Base-by-base conservation (phyloP, 2,329 filamentous ascomycete species). In the Pseudogymnoascus sp. region DNA sequence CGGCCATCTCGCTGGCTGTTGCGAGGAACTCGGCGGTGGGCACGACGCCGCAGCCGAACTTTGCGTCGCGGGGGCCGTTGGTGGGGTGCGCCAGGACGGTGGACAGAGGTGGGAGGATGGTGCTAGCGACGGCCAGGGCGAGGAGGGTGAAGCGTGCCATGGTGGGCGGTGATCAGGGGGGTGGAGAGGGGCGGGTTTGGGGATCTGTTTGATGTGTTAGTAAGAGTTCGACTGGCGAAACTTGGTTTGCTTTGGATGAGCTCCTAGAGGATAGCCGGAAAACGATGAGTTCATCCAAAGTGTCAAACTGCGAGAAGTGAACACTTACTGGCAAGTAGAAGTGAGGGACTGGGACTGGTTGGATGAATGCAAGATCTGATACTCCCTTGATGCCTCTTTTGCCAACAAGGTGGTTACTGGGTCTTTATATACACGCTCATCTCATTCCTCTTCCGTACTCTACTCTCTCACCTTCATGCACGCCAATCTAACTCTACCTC, bases 1-100 rank as follows among this genome's bases (percentile, higher is more conserved):
- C 44, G 29, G 67, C 64, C 60, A 70, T 65, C 11, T 65, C 53
- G 2, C 64, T 50, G 23, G 64, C 65, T 13, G 26, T 40, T 15
- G 61, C 40, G n/a, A 68, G 59, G 42, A 70, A 68, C 60, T 71
- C 69, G 13, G 62, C 26, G 11, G 63, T 63, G 15, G 70, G 69
- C 21, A 64, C 65, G 9, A 63, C 64, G 17, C 64, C 63, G 62
- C 65, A 67, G 19, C 66, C 69, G 53, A 63, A 62, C 17, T 62
- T 62, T 50, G 35, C 56, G 33, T 50, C 46, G 21, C 66, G 60
- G n/a, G 63, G 61, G 13, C 38, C 63, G 11, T 65, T 65, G 17
- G 60, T 7, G 10, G 66, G 66, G 56, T 67, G 66, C 26, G 66
- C 66, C 37, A 63, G 42, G 13, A 64, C 63, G 33, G 64, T 31